phyloP scores from a whole-genome alignment of 345 rosid genomes.

The Crucihimalaya himalaica region DNA sequence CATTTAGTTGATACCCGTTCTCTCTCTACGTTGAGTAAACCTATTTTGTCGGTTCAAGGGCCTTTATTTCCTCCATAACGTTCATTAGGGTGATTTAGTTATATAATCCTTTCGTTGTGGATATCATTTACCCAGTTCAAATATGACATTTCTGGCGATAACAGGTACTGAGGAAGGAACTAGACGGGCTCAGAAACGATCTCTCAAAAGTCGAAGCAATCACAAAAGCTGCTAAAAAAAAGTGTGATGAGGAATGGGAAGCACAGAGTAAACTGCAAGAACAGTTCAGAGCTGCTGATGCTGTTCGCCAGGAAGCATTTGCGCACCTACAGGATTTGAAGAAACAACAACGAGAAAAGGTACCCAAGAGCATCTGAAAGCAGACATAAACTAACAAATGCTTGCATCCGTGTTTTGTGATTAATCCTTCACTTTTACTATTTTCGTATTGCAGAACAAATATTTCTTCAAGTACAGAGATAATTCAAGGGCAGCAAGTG shows the following conservation, averaged over 20 bases:
- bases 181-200: slow-evolving; percentile 56
- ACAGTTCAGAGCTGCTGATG: slow-evolving; percentile 62
- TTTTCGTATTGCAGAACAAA: slow-evolving; percentile 53
- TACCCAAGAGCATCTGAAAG: slow-evolving; percentile 35
- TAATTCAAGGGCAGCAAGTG: slow-evolving; percentile 57
- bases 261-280: slow-evolving; percentile 48
- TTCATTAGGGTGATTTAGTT: background rate
- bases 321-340: slow-evolving; percentile 53
- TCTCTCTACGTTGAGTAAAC: slow-evolving; percentile 2
- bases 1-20: slow-evolving; percentile 16
- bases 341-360: slow-evolving; percentile 67
- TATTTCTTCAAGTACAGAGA: slow-evolving; percentile 61
- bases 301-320: slow-evolving; percentile 71
- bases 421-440: slow-evolving; percentile 8
- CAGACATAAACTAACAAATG: slow-evolving; percentile 16
- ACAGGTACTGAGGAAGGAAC: slow-evolving; percentile 75
- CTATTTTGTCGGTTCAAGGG: slow-evolving; percentile 20
- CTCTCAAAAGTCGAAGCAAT: slow-evolving; percentile 58
- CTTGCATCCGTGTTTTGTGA: slow-evolving; percentile 1
- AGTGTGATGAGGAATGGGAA: slow-evolving; percentile 47
- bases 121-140: slow-evolving; percentile 8
- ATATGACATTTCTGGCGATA: slow-evolving; percentile 24
- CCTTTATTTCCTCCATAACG: slow-evolving; percentile 2
- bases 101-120: slow-evolving; percentile 6
- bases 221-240: slow-evolving; percentile 58